Base-by-base conservation (phyloP, 2,329 filamentous ascomycete species). In the Didymella pinodella region DNA sequence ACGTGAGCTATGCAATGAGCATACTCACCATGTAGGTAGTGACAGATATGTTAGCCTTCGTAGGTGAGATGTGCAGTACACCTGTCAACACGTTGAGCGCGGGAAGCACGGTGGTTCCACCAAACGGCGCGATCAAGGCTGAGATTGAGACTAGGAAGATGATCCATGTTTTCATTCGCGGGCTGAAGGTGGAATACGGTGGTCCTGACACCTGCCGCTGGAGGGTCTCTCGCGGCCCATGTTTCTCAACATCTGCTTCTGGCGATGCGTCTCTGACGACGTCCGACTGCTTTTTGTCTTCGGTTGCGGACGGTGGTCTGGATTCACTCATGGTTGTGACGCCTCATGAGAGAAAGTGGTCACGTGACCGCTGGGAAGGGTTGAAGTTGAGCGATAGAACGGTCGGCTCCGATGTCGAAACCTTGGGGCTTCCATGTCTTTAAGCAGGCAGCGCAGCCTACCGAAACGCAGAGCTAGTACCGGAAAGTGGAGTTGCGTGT, bases 71-170 rank as follows among this genome's bases (percentile, higher is more conserved):
- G 22, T 78, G 49, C 20, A 83, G 66, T 7, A 79, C 77, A 3
- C 65, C 56, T 0, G 71, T 75, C 57, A 69, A 72, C 65, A 65
- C 68, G 28, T 73, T 74, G 36, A 78, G 52, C 1, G 72, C 75
- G 4, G 77, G 77, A 32, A 75, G 73, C 56, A 78, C 79, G 16
- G 75, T 76, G 7, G 71, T 75, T 1, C 72, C 77, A 1, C 75
- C 75, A 43, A 77, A 70, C 1, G 84, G 83, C 2, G 83, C 84
- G 71, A 86, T 85, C 29, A 85, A 73, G 4, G 71, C 71, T 1
- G 72, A 75, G 3, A 73, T 58, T 0, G 80, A 81, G 1, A 82
- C 84, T 1, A 82, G 66, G 2, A 82, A 79, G 25, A 84, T 80
- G 49, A 83, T 81, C 66, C 80, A 75, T 25, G 84, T 78, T 32